These are phyloP conservation scores for Microcyclosporella mali DNA, from an alignment of 2,329 filamentous ascomycete genomes.

Conservation along the genomic window DNA sequence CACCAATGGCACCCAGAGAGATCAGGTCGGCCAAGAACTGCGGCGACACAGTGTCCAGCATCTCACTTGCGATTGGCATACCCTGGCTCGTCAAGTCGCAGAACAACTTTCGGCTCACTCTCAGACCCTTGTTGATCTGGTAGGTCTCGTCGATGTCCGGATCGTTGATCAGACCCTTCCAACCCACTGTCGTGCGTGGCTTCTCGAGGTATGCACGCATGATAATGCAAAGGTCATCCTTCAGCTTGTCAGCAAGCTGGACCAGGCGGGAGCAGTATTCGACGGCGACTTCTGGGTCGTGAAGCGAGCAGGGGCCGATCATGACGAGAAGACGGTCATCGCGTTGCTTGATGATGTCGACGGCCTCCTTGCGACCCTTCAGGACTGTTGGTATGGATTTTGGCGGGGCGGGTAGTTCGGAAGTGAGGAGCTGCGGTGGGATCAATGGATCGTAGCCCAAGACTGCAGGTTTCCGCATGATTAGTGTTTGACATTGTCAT, in stretches of 20 bases:
- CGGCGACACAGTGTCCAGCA: slow-evolving; percentile 97
- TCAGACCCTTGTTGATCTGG: slow-evolving; percentile 97
- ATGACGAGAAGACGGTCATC: slow-evolving; percentile 89
- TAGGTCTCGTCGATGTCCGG: slow-evolving; percentile 95
- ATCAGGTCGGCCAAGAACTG: slow-evolving; percentile 97
- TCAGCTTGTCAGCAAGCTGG: slow-evolving; percentile 69
- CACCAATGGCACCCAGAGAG: slow-evolving; percentile 90
- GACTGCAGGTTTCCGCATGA: slow-evolving; percentile 48
- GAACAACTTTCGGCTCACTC: slow-evolving; percentile 88
- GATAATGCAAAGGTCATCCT: slow-evolving; percentile 78
- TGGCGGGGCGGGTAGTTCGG: slow-evolving; percentile 67
- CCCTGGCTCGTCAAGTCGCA: slow-evolving; percentile 78
- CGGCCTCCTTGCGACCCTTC: slow-evolving; percentile 61
- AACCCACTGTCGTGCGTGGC: slow-evolving; percentile 93
- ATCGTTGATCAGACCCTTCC: slow-evolving; percentile 99
- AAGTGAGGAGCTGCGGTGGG: slow-evolving; percentile 76
- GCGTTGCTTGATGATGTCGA: slow-evolving; percentile 69
- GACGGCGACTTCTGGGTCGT: slow-evolving; percentile 80
- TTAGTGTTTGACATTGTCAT: neutral
- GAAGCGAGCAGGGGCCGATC: slow-evolving; percentile 92
- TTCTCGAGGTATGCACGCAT: slow-evolving; percentile 99
- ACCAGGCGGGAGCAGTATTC: slow-evolving; percentile 82
- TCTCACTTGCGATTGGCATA: slow-evolving; percentile 94
- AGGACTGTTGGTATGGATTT: slow-evolving; percentile 62
- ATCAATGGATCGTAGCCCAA: slow-evolving; percentile 91